Evolutionary conservation across 1,284 basidiomycete genomes (phyloP).

Genomic region (Cystobasidium pallidum): DNA sequence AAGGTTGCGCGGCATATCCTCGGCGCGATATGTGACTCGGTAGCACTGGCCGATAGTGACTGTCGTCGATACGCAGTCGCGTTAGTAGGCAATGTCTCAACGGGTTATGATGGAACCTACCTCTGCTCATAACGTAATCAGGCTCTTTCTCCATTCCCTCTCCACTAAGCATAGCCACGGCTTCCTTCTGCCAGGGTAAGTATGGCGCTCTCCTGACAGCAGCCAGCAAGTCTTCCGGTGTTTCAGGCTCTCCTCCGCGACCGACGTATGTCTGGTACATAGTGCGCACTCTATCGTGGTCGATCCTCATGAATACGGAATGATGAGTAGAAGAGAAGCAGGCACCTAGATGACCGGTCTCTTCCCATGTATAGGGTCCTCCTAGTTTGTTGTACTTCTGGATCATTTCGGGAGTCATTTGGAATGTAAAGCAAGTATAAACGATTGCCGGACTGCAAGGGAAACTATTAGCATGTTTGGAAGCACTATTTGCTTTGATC

Average conservation of each 20-base stretch:
- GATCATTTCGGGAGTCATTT: slow-evolving; percentile 30
- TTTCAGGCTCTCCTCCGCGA: slow-evolving; percentile 36
- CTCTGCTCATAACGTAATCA: slow-evolving; percentile 11
- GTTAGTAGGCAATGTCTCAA: background rate
- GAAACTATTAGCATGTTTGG: background rate
- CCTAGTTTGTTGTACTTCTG: slow-evolving; percentile 31
- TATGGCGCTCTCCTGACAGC: slow-evolving; percentile 18
- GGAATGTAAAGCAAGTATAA: slow-evolving; percentile 39
- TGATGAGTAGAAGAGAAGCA: slow-evolving; percentile 38
- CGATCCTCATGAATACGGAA: slow-evolving; percentile 40
- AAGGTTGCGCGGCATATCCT: slow-evolving; percentile 35
- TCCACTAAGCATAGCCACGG: slow-evolving; percentile 27
- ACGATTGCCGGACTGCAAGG: slow-evolving; percentile 32
- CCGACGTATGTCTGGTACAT: slow-evolving; percentile 43
- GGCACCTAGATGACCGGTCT: slow-evolving; percentile 40
- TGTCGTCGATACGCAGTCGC: background rate
- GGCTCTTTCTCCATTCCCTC: slow-evolving; percentile 25
- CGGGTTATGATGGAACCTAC: background rate
- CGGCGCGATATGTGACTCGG: slow-evolving; percentile 23
- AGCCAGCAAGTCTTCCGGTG: slow-evolving; percentile 29
- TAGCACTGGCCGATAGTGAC: slow-evolving; percentile 39
- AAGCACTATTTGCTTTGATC: background rate
- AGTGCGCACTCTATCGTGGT: slow-evolving; percentile 38
- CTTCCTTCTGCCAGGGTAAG: slow-evolving; percentile 34
- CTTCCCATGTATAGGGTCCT: slow-evolving; percentile 27